Percentiles rank a stretch among this genome's conserved stretches.
These are phyloP conservation scores for Priceomyces carsonii DNA, from an alignment of 805 yeast species.

Conservation along the genomic window DNA sequence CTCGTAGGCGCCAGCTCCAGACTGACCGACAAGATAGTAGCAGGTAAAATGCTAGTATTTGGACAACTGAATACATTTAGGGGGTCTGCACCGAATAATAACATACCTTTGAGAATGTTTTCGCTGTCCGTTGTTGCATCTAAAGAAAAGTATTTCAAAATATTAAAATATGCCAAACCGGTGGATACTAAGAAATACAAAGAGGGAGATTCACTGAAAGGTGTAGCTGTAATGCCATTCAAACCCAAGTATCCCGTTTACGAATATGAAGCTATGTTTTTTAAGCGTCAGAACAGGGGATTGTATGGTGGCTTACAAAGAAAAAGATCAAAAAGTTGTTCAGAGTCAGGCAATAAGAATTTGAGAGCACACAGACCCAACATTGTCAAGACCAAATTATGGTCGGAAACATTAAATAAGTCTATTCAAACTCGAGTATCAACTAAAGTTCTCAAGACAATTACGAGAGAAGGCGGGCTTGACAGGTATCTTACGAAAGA, in stretches of 20 bases:
- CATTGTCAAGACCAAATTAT: constrained; percentile 68
- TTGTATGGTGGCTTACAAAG: constrained; percentile 87
- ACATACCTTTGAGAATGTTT: background rate
- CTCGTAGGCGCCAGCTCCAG: too few relatives aligned
- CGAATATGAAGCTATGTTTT: constrained; percentile 66
- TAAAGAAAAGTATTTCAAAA: constrained; percentile 39
- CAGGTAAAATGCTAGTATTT: too few relatives aligned
- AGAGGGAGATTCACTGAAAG: constrained; percentile 35
- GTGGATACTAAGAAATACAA: constrained; percentile 35
- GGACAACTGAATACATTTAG: too few relatives aligned
- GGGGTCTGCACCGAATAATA: too few relatives aligned
- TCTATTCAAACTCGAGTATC: constrained; percentile 62
- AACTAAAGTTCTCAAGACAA: constrained; percentile 80
- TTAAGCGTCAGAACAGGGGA: constrained; percentile 85
- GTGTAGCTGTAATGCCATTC: constrained; percentile 23
- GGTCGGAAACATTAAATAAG: constrained; percentile 78
- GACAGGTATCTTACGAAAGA: constrained; percentile 88
- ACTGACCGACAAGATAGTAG: too few relatives aligned
- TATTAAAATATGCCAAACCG: constrained; percentile 39
- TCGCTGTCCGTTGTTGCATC: background rate
- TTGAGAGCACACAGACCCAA: constrained; percentile 81
- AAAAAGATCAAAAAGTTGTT: constrained; percentile 71
- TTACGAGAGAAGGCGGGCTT: constrained; percentile 92
- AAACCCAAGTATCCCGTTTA: constrained; percentile 28
- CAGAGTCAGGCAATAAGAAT: constrained; percentile 75